Conservation (phyloP, 73 alveolate species). For the Halteria grandinella region DNA sequence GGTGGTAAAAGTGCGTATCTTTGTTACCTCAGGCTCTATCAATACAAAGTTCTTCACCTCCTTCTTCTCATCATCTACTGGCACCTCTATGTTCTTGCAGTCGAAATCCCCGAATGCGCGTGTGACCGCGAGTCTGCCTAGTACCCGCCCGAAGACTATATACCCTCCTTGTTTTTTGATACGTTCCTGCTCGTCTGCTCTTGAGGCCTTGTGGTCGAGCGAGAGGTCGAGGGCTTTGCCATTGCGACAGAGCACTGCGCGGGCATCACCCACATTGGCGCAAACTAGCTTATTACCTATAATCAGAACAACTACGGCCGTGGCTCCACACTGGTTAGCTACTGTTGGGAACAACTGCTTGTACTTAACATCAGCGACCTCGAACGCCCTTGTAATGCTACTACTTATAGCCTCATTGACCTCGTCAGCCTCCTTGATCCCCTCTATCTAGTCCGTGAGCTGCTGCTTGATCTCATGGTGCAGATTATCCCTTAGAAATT, state of each 20-base stretch:
- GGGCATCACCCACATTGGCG: constrained; percentile 85
- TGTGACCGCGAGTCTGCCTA: constrained; percentile 73
- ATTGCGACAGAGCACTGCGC: constrained; percentile 80
- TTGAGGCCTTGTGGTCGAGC: constrained; percentile 69
- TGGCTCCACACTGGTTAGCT: constrained; percentile 67
- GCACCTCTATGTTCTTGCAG: constrained; percentile 50
- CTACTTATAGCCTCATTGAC: constrained; percentile 61
- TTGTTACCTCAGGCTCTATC: constrained; percentile 71
- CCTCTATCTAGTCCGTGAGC: constrained; percentile 7
- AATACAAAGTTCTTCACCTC: constrained; percentile 56
- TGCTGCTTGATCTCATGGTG: constrained; percentile 59
- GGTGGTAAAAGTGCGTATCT: constrained; percentile 65
- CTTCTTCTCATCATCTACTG: constrained; percentile 1
- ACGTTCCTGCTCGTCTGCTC: constrained; percentile 73
- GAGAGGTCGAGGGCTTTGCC: constrained; percentile 75
- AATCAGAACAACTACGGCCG: constrained; percentile 68
- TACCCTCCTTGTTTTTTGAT: constrained; percentile 58
- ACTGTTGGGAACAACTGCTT: constrained; percentile 35
- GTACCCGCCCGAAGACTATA: constrained; percentile 60
- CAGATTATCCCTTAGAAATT: constrained; percentile 70
- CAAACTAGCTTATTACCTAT: constrained; percentile 73
- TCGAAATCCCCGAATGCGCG: constrained; percentile 86
- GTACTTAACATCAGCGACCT: constrained; percentile 58
- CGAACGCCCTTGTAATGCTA: constrained; percentile 62
- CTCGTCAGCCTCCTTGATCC: constrained; percentile 7